Evolutionary conservation across 2,329 filamentous ascomycete species (phyloP), one percentile per base, ranked within the genome.

Genomic region (Fusarium sp.): DNA sequence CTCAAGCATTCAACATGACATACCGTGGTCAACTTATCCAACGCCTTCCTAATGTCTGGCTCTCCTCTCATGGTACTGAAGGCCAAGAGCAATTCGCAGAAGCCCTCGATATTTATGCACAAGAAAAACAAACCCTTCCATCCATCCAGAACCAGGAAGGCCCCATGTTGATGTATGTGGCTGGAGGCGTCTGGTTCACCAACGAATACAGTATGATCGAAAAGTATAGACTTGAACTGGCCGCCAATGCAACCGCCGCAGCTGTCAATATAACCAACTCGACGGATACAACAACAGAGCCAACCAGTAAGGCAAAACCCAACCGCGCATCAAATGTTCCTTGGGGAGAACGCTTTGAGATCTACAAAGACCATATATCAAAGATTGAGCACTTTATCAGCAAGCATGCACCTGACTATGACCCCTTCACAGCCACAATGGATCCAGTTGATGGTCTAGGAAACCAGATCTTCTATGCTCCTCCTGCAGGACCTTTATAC

Each of bases 391-490:
- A 34, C 2, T 60, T 59, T 4, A 34, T 59, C 1, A 11, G 20
- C 15, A 14, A 52, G 2, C 51, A 44, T 2, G 44, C 15, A 5
- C 56, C 38, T 3, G 24, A 34, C 9, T 6, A 52, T 14, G 49
- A 52, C 3, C 49, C 38, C 1, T 55, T 57, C 19, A 58, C 56
- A 9, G 43, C 40, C 7, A 59, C 60, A 20, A 69, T 75, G 66
- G 65, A 68, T 32, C 49, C 55, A 10, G 12, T 59, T 5, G 72
- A 75, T 17, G 73, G 73, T 15, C 45, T 71, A 6, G 71, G 73
- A 21, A 72, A 73, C 43, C 66, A 73, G 30, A 30, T 77, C 3
- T 71, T 76, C 19, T 54, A 76, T 17, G 64, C 70, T 0, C 72
- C 75, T 2, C 56, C 71, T 7, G 62, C 65, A 1, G 61, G 61